Conservation (phyloP, 768 basidiomycete species). For the Phlegmacium glaucopus region DNA sequence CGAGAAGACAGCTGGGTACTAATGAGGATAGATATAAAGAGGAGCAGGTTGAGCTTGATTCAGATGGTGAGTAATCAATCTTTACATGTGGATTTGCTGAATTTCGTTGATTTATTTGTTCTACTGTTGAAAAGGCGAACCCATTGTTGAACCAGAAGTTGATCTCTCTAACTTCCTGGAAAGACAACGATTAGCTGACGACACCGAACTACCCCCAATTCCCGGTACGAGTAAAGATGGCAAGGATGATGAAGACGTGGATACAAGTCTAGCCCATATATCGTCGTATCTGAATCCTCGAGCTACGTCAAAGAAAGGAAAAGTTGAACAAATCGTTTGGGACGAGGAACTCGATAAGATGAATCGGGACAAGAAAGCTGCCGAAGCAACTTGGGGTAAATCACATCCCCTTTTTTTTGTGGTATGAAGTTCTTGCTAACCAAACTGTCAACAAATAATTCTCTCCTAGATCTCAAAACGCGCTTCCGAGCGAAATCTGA, state of each 20-base stretch:
- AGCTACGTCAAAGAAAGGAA: conserved; percentile 53
- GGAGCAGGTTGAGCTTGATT: conserved; percentile 63
- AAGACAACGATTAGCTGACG: conserved; percentile 50
- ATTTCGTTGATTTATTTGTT: not conserved
- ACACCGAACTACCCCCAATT: conserved; percentile 17
- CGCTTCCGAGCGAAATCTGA: conserved; percentile 56
- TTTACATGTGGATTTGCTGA: not conserved
- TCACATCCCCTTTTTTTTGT: not conserved
- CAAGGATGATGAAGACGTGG: conserved; percentile 57
- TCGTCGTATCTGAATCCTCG: conserved; percentile 23
- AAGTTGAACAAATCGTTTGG: conserved; percentile 64
- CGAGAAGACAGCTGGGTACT: conserved; percentile 56
- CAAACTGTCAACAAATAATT: not conserved
- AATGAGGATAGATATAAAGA: conserved; percentile 77
- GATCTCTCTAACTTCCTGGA: conserved; percentile 68
- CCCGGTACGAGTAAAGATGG: conserved; percentile 20
- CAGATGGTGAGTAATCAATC: conserved; percentile 50
- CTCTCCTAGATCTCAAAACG: conserved; percentile 48
- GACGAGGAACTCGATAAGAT: conserved; percentile 61
- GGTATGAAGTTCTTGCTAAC: not conserved
- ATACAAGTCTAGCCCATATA: conserved; percentile 54
- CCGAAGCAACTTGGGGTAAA: conserved; percentile 74
- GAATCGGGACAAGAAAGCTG: conserved; percentile 65
- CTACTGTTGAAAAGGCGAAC: conserved; percentile 47
- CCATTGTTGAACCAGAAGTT: conserved; percentile 65